phyloP scores from a whole-genome alignment of 345 rosid species.

The Pugionium cornutum region DNA sequence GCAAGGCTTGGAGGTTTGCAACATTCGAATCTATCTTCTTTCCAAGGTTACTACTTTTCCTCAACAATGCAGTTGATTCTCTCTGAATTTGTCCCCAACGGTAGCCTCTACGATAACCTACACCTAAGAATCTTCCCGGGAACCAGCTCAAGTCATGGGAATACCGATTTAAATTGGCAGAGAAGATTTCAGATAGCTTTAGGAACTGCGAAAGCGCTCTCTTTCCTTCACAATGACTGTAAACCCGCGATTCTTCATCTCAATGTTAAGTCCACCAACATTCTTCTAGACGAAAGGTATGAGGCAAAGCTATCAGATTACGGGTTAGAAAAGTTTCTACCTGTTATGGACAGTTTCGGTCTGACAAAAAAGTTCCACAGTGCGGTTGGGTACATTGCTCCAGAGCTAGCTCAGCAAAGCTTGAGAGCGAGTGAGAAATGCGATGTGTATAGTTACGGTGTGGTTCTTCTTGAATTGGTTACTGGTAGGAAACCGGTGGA shows the following conservation, averaged over 20 bases:
- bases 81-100: slow-evolving; percentile 69
- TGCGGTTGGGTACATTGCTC: slow-evolving; percentile 98
- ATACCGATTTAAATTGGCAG: slow-evolving; percentile 68
- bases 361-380: slow-evolving; percentile 65
- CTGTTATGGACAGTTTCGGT: slow-evolving; percentile 74
- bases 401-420: slow-evolving; percentile 74
- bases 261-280: slow-evolving; percentile 83
- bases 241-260: slow-evolving; percentile 88
- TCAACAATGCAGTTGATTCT: slow-evolving; percentile 76
- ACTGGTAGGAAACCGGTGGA: slow-evolving; percentile 95
- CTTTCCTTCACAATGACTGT: slow-evolving; percentile 92
- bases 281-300: slow-evolving; percentile 74
- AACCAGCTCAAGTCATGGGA: slow-evolving; percentile 65
- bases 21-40: slow-evolving; percentile 73
- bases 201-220: slow-evolving; percentile 83
- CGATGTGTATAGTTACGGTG: slow-evolving; percentile 90
- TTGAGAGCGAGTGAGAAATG: slow-evolving; percentile 78
- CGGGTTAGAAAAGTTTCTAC: slow-evolving; percentile 78
- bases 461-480: slow-evolving; percentile 86
- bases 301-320: slow-evolving; percentile 85
- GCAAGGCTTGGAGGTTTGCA: slow-evolving; percentile 71
- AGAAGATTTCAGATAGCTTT: slow-evolving; percentile 86
- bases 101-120: slow-evolving; percentile 79
- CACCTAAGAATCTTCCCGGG: slow-evolving; percentile 58
- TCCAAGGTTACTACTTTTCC: slow-evolving; percentile 94